Evolutionary conservation across 768 basidiomycete genomes (phyloP).

Genomic region (Floccularia luteovirens): DNA sequence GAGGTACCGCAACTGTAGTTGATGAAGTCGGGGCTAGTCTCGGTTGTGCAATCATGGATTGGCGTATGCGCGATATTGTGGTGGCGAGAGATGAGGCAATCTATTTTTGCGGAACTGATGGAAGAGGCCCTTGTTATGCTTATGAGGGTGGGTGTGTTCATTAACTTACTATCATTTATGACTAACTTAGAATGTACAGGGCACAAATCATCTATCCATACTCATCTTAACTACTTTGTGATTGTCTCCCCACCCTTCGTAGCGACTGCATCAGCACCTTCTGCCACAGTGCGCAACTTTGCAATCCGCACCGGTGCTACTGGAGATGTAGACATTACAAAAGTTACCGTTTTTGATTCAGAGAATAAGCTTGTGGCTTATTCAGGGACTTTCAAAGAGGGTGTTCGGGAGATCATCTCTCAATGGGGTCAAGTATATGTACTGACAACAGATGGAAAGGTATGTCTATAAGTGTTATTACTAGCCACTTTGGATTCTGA

Average conservation of each 20-base stretch:
- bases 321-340: constrained; percentile 55
- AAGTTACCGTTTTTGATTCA: constrained; percentile 82
- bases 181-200: constrained; percentile 31
- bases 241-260: constrained; percentile 84
- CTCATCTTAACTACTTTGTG: constrained; percentile 78
- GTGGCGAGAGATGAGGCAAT: constrained; percentile 91
- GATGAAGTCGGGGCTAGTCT: constrained; percentile 85
- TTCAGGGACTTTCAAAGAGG: constrained; percentile 71
- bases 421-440: constrained; percentile 80
- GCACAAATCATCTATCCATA: constrained; percentile 69
- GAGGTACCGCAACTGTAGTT: constrained; percentile 57
- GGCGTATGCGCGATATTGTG: constrained; percentile 64
- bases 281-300: constrained; percentile 71
- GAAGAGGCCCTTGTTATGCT: constrained; percentile 78
- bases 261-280: constrained; percentile 54
- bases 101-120: constrained; percentile 77
- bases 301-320: constrained; percentile 42
- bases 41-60: constrained; percentile 80
- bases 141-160: constrained; percentile 65
- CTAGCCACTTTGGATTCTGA: constrained; percentile 1
- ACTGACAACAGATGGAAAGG: constrained; percentile 71
- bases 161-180: background rate
- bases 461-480: constrained; percentile 20
- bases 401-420: constrained; percentile 77
- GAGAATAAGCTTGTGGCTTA: constrained; percentile 90